A percentile compares a stretch with the other conserved stretches of the same genome.
Evolutionary conservation across 495 filamentous ascomycete genomes (phyloP).

Genomic region (Trichoderma reesei): DNA sequence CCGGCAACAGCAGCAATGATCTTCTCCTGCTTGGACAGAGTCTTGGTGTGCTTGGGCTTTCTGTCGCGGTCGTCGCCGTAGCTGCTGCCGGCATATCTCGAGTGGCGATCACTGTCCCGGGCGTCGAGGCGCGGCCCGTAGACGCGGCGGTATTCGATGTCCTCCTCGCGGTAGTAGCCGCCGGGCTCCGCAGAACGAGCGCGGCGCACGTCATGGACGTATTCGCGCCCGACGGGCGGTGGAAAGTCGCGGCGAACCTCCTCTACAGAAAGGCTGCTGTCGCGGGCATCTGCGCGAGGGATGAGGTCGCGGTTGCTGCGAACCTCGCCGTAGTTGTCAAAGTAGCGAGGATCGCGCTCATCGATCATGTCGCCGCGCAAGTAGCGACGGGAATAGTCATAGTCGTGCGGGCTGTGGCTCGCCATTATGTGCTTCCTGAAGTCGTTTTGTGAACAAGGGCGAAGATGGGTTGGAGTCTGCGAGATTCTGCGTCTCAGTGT

Average conservation of each 20-base stretch:
- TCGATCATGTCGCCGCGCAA: constrained; percentile 38
- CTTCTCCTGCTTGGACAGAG: constrained; percentile 46
- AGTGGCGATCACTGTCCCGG: constrained; percentile 37
- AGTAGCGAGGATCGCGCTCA: constrained; percentile 36
- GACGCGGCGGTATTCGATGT: constrained; percentile 31
- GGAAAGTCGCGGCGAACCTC: constrained; percentile 60
- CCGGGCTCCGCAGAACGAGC: constrained; percentile 39
- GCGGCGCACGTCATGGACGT: constrained; percentile 38
- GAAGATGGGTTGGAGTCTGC: neutral
- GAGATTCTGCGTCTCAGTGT: neutral
- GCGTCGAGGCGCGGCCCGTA: constrained; percentile 23
- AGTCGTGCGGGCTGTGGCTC: constrained; percentile 39
- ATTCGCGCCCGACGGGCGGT: constrained; percentile 33
- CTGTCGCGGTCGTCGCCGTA: constrained; percentile 35
- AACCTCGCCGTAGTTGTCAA: constrained; percentile 36
- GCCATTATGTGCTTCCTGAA: constrained; percentile 25
- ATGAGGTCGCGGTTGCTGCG: constrained; percentile 43
- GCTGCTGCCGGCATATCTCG: constrained; percentile 25
- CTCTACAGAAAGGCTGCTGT: constrained; percentile 55
- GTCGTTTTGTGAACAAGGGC: neutral
- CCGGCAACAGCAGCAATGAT: constrained; percentile 46
- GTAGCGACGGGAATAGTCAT: constrained; percentile 34
- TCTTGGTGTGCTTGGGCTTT: constrained; percentile 31
- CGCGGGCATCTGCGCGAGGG: constrained; percentile 27
- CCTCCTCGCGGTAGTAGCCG: constrained; percentile 34